Conservation (phyloP, 352 stramenopile species). For the Phytopythium aichiense region DNA sequence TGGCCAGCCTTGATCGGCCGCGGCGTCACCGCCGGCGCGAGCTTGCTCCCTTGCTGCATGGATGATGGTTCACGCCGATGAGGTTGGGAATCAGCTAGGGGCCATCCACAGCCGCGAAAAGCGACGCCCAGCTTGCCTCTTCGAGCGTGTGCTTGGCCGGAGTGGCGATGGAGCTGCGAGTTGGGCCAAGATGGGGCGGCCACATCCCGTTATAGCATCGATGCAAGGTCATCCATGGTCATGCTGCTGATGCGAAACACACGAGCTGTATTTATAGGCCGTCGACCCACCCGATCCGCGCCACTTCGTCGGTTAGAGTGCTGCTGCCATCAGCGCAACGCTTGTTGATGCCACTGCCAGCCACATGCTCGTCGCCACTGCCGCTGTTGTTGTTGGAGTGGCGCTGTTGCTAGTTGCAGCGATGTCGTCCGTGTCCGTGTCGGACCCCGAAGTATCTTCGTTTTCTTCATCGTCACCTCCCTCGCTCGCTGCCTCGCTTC, state of each 20-base stretch:
- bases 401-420: background rate
- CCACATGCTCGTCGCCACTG: background rate
- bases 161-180: background rate
- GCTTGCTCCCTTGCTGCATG: constrained; percentile 24
- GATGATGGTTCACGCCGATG: background rate
- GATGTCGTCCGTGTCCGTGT: background rate
- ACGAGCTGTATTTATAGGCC: background rate
- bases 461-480: background rate
- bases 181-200: background rate
- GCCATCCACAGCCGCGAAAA: background rate
- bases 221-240: background rate
- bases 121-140: background rate
- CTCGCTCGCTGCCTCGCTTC: background rate
- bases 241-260: background rate
- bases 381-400: background rate
- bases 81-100: background rate
- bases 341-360: background rate
- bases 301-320: background rate
- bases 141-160: background rate
- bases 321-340: background rate
- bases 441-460: background rate
- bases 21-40: constrained; percentile 60
- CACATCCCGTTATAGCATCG: constrained; percentile 1
- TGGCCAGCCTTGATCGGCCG: constrained; percentile 41
- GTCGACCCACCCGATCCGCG: background rate